Percentiles rank a stretch among this genome's conserved stretches.
Evolutionary conservation across 1,284 basidiomycete genomes (phyloP).

Genomic region (Exobasidium rhododendri): DNA sequence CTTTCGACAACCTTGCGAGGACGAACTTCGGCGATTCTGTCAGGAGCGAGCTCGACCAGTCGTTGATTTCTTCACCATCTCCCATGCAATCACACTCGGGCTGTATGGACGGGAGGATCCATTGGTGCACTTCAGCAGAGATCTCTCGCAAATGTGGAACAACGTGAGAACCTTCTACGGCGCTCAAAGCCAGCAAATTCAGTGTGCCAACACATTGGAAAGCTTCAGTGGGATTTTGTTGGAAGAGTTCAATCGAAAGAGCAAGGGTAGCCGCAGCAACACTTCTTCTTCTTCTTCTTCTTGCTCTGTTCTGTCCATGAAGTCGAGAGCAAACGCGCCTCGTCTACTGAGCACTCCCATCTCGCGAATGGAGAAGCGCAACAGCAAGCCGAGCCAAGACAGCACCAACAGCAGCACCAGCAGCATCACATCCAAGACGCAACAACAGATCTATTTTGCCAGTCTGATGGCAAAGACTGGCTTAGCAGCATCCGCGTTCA

Average conservation of each 20-base stretch:
- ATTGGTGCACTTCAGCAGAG: neutral
- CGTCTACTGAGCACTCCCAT: neutral
- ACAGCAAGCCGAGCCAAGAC: neutral
- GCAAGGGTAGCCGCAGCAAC: too few species aligned
- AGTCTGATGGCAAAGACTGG: neutral
- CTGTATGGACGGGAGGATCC: constrained; percentile 1
- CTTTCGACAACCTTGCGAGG: constrained; percentile 9
- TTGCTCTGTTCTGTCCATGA: neutral
- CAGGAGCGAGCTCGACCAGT: neutral
- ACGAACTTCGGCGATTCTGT: neutral
- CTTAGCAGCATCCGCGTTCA: neutral
- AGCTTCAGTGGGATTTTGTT: constrained; percentile 11
- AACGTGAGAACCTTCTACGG: constrained; percentile 11
- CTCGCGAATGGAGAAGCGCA: neutral
- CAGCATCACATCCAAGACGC: neutral
- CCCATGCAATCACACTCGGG: neutral
- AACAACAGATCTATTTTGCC: neutral
- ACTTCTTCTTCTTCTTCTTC: too few species aligned
- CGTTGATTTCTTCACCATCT: constrained; percentile 8
- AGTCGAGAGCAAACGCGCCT: neutral
- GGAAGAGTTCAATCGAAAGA: constrained; percentile 4
- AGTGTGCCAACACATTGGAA: constrained; percentile 12
- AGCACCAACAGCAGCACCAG: too few species aligned
- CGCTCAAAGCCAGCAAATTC: constrained; percentile 1
- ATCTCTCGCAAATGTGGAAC: constrained; percentile 14